Conservation (phyloP, 495 filamentous ascomycete genomes). For the Penicillium dipodomyicola region DNA sequence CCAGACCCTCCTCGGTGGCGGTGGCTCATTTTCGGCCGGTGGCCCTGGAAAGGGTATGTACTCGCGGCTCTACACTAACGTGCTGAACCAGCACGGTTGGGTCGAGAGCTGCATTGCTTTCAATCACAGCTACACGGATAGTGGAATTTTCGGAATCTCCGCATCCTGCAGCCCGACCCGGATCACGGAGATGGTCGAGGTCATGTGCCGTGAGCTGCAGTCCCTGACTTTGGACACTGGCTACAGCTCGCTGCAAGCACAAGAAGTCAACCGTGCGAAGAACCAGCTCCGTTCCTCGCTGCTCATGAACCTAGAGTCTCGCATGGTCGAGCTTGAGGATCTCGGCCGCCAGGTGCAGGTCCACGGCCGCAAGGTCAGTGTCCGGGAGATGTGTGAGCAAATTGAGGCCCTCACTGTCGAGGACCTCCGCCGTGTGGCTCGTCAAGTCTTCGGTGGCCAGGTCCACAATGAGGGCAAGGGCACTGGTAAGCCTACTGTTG, state of each 20-base stretch:
- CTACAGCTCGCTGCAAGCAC: constrained; percentile 62
- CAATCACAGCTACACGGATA: constrained; percentile 96
- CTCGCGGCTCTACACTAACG: constrained; percentile 93
- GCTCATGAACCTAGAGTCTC: constrained; percentile 95
- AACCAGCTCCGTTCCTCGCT: constrained; percentile 90
- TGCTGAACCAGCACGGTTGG: constrained; percentile 95
- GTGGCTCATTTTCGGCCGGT: constrained; percentile 95
- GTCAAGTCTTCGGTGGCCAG: constrained; percentile 70
- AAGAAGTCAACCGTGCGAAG: constrained; percentile 93
- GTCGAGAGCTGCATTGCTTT: constrained; percentile 93
- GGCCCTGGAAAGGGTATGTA: constrained; percentile 99
- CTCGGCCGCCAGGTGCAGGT: constrained; percentile 94
- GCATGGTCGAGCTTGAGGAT: constrained; percentile 99
- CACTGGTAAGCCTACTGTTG: constrained; percentile 89
- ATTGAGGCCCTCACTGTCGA: constrained; percentile 79
- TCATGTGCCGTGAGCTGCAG: constrained; percentile 87
- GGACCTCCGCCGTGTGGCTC: constrained; percentile 84
- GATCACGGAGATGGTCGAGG: constrained; percentile 78
- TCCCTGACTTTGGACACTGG: constrained; percentile 71
- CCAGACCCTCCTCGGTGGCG: constrained; percentile 92
- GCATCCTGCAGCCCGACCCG: constrained; percentile 76
- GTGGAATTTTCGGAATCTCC: constrained; percentile 89
- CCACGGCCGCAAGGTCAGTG: constrained; percentile 84
- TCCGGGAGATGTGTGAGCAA: constrained; percentile 85
- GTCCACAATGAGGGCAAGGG: constrained; percentile 74